These are phyloP conservation scores for Metschnikowia drakensbergensis DNA, from an alignment of 805 yeast genomes.

Conservation along the genomic window DNA sequence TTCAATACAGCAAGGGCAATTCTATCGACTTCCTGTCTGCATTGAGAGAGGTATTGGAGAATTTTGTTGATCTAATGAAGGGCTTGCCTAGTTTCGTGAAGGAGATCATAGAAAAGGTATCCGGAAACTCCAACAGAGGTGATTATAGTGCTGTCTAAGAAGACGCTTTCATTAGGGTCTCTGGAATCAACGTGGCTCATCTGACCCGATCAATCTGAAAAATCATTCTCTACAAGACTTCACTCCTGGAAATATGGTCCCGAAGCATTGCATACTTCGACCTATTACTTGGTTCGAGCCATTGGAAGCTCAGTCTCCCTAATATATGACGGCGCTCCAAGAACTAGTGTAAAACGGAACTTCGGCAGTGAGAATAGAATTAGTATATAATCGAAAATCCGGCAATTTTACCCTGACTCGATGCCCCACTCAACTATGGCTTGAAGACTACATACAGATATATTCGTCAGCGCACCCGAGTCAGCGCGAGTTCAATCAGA, in stretches of 20 bases:
- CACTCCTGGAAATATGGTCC: neutral
- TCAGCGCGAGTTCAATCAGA: constrained; percentile 8
- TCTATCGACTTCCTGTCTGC: constrained; percentile 69
- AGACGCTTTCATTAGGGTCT: neutral
- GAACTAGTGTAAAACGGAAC: too few relatives aligned
- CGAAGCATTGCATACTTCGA: neutral
- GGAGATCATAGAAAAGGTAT: constrained; percentile 66
- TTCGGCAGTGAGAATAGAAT: neutral
- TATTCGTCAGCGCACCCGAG: constrained; percentile 6
- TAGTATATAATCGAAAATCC: neutral
- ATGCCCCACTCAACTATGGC: neutral
- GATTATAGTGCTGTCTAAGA: constrained; percentile 87
- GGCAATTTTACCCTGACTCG: neutral
- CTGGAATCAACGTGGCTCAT: too few relatives aligned
- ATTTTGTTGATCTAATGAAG: constrained; percentile 51
- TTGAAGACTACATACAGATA: constrained; percentile 1
- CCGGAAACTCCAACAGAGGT: constrained; percentile 63
- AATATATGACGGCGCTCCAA: neutral
- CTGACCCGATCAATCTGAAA: too few relatives aligned
- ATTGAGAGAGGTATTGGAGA: constrained; percentile 67
- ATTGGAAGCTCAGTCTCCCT: neutral
- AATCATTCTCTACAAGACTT: too few relatives aligned
- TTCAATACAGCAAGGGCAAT: constrained; percentile 69
- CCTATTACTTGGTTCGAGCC: neutral
- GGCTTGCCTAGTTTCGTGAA: constrained; percentile 62